Base-by-base conservation (phyloP, 805 yeast species). In the Starmerella powellii region DNA sequence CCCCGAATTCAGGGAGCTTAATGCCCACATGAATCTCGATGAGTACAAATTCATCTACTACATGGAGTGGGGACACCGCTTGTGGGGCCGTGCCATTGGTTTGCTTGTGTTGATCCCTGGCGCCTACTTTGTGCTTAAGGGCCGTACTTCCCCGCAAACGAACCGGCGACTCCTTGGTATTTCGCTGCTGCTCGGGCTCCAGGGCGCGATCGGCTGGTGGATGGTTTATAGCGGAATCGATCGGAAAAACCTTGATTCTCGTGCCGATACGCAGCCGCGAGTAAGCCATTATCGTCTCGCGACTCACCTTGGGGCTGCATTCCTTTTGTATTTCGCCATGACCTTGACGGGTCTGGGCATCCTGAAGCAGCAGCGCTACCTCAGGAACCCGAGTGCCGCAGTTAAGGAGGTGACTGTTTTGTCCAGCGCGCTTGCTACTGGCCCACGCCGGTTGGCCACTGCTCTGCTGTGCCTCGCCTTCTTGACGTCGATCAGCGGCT, bases 141-240 rank as follows among this genome's bases (percentile, higher is more conserved):
- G 75, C 31, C 76, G 68, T 49, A 76, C 88, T 10, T 76, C 86
- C 2, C 63, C 73, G 3, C 76, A 76, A 45, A 79, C 82, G 3
- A 78, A 83, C 37, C 66, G 66, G 43, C 71, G 84, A 51, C 66
- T 91, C 13, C 61, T 82, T 17, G 83, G 83, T 2, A 72, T 91
- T 35, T 73, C 94, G 32, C 76, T 71, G 0, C 64, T 91, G 39
- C 69, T 91, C 44, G 99, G 95, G 10, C 65, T 91, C 37, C 98
- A 91, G 67, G 98, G 98, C 40, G 81, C 79, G 40, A 80, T 91
- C 51, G 98, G 98, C 26, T 91, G 98, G 98, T 91, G 99, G 99
- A 91, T 91, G 98, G 98, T 91, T 40, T 77, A 82, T 55, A 84
- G 95, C 8, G 98, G 98, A 24, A 70, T 91, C 42, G 94, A 86